Conservation (phyloP, 306 rosid species). For the Cucumis sativus region Cucumber_9930_V3 NC_026657.2:9346001-9346500, state of each 20-base stretch:
- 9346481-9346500: too few species aligned
- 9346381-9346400: background rate
- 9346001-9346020: background rate
- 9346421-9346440: background rate
- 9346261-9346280: background rate
- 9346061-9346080: background rate
- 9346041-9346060: background rate
- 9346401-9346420: background rate
- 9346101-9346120: background rate
- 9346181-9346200: background rate
- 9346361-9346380: background rate
- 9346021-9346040: background rate
- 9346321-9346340: background rate
- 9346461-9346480: background rate
- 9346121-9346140: background rate
- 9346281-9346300: background rate
- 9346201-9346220: background rate
- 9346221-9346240: background rate
- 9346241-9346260: conserved; percentile 2
- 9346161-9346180: too few species aligned
- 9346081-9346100: background rate
- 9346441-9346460: background rate
- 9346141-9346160: background rate
- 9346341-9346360: background rate
- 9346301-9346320: background rate